These are phyloP conservation scores for Holtermanniella nyarrowii DNA, from an alignment of 768 basidiomycete species.

Conservation along the genomic window DNA sequence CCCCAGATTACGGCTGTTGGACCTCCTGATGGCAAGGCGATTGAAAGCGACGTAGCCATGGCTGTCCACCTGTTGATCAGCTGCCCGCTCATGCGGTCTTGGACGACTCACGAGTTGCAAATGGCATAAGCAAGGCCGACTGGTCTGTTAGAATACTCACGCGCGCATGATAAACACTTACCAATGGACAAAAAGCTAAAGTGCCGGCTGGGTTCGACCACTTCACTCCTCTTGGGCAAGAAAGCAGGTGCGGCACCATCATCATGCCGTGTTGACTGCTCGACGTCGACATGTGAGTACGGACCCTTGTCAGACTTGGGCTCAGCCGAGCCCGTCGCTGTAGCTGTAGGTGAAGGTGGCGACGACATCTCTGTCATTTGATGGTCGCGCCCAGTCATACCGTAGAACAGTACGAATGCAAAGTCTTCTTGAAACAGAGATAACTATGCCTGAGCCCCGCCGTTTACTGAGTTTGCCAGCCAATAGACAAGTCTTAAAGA, in stretches of 20 bases:
- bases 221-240: background rate
- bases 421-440: background rate
- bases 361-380: background rate
- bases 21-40: conserved; percentile 27
- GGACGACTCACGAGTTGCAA: conserved; percentile 18
- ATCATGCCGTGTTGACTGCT: background rate
- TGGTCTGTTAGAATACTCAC: background rate
- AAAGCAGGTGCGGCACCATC: background rate
- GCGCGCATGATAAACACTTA: background rate
- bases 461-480: too few relatives aligned
- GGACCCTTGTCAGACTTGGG: background rate
- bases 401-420: background rate
- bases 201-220: background rate
- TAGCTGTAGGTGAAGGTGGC: background rate
- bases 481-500: too few relatives aligned
- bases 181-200: background rate
- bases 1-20: conserved; percentile 31
- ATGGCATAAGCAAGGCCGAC: conserved; percentile 30
- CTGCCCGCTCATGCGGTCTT: background rate
- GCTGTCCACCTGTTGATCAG: conserved; percentile 21
- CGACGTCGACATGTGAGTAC: background rate
- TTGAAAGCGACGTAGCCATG: conserved; percentile 24
- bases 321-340: background rate
- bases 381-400: background rate
- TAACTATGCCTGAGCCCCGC: background rate